phyloP scores from a whole-genome alignment of 768 basidiomycete genomes.

The Hericium coralloides region DNA sequence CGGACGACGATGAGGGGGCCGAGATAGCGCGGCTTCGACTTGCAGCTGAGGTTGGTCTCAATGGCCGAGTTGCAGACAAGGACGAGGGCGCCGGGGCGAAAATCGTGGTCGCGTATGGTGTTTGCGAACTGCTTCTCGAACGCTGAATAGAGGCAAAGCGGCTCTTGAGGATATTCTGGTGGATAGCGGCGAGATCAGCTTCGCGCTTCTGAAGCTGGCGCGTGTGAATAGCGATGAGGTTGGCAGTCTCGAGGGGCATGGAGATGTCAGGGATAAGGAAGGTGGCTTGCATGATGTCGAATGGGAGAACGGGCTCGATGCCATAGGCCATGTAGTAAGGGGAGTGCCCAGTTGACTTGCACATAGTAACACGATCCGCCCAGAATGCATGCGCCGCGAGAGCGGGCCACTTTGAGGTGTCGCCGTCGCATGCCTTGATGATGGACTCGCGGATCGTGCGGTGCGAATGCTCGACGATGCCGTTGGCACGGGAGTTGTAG shows the following conservation, averaged over 20 bases:
- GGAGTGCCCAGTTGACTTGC: constrained; percentile 22
- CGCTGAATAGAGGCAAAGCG: background rate
- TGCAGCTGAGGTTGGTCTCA: constrained; percentile 18
- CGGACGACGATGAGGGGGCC: constrained; percentile 20
- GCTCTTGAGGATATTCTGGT: constrained; percentile 2
- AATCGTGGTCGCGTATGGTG: constrained; percentile 19
- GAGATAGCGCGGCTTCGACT: constrained; percentile 17
- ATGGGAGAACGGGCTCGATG: constrained; percentile 15
- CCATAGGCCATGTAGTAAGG: constrained; percentile 18
- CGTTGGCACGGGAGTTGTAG: constrained; percentile 36
- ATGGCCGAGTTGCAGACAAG: constrained; percentile 21
- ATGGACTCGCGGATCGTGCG: constrained; percentile 25
- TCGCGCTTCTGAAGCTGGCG: constrained; percentile 6
- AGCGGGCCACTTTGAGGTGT: constrained; percentile 24
- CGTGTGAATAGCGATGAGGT: constrained; percentile 9
- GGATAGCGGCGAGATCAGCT: constrained; percentile 1
- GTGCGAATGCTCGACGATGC: constrained; percentile 24
- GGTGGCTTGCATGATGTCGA: constrained; percentile 16
- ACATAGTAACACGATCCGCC: constrained; percentile 27
- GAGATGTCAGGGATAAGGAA: constrained; percentile 2
- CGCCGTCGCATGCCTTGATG: constrained; percentile 25
- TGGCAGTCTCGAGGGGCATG: background rate
- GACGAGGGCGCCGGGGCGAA: constrained; percentile 20
- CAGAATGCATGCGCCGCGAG: constrained; percentile 23
- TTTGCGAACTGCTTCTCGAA: constrained; percentile 12